These are phyloP conservation scores for Dillenia suffruticosa DNA, from an alignment of 164 flowering plant species.

Conservation along the genomic window DNA sequence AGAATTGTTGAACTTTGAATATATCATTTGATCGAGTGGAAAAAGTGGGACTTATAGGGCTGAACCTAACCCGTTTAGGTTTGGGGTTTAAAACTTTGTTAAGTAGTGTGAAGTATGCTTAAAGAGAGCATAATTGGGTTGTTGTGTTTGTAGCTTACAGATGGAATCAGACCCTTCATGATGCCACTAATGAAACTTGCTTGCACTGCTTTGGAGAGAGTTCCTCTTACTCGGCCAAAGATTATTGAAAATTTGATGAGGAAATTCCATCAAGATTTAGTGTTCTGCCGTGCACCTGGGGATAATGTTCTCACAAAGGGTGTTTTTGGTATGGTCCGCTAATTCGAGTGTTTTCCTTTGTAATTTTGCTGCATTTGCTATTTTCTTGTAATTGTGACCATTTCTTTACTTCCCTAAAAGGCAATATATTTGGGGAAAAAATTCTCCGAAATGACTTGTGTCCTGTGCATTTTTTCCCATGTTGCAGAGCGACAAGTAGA, in stretches of 20 bases:
- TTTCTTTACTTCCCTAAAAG: too few species aligned
- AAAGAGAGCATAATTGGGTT: constrained; percentile 6
- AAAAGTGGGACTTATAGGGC: too few species aligned
- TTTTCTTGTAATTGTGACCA: too few species aligned
- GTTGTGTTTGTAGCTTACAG: constrained; percentile 58
- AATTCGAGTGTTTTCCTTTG: background rate
- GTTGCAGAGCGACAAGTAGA: constrained; percentile 68
- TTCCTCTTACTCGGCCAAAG: constrained; percentile 74
- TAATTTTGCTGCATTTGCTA: too few species aligned
- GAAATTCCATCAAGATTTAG: constrained; percentile 79
- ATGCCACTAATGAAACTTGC: constrained; percentile 98
- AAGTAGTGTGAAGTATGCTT: too few species aligned
- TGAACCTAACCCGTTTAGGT: too few species aligned
- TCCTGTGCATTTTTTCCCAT: background rate
- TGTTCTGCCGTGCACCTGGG: constrained; percentile 82
- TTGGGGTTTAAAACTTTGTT: background rate
- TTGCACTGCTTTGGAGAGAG: constrained; percentile 95
- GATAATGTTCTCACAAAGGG: constrained; percentile 53
- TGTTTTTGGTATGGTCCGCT: constrained; percentile 48
- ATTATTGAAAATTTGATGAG: constrained; percentile 64
- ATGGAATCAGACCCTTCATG: constrained; percentile 95
- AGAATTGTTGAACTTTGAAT: too few species aligned
- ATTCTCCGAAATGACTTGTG: background rate
- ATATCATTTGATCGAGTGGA: too few species aligned
- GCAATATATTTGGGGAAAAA: too few species aligned